phyloP scores from a whole-genome alignment of 2,329 filamentous ascomycete genomes.

The Aspergillus melleus region DNA sequence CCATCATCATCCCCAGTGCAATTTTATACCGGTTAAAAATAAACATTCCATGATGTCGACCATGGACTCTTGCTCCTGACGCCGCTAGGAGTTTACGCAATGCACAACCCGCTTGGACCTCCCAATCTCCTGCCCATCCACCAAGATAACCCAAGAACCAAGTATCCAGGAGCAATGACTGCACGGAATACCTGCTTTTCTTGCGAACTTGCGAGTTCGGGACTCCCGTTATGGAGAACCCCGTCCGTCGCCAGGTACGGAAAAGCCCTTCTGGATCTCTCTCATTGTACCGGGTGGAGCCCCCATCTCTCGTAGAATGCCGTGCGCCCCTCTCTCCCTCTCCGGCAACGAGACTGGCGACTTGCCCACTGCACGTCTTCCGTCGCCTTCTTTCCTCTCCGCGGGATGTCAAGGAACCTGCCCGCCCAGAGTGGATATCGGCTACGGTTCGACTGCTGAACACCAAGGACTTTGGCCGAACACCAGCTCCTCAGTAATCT shows the following conservation, averaged over 20 bases:
- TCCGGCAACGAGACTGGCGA: too few relatives aligned
- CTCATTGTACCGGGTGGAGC: background rate
- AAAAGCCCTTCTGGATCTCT: background rate
- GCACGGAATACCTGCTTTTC: background rate
- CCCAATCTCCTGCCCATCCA: background rate
- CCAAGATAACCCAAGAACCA: background rate
- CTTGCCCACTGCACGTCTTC: too few relatives aligned
- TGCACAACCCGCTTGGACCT: slow-evolving; percentile 14
- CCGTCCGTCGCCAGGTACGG: background rate
- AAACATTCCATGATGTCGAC: background rate
- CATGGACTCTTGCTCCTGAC: background rate
- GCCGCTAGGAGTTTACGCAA: slow-evolving; percentile 13
- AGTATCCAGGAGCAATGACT: background rate
- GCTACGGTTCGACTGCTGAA: background rate
- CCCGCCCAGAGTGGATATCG: background rate
- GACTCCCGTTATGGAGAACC: slow-evolving; percentile 8
- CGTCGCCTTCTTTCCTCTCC: background rate
- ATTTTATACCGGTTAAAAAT: slow-evolving; percentile 11
- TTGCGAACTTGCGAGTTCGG: slow-evolving; percentile 10
- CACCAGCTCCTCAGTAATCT: too few relatives aligned
- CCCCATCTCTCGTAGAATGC: background rate
- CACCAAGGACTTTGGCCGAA: background rate
- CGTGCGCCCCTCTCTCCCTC: background rate
- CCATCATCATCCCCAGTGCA: background rate
- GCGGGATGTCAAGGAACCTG: background rate